Evolutionary conservation across 75 land plant species (phyloP).

Genomic region (Pinus albicaulis): DNA sequence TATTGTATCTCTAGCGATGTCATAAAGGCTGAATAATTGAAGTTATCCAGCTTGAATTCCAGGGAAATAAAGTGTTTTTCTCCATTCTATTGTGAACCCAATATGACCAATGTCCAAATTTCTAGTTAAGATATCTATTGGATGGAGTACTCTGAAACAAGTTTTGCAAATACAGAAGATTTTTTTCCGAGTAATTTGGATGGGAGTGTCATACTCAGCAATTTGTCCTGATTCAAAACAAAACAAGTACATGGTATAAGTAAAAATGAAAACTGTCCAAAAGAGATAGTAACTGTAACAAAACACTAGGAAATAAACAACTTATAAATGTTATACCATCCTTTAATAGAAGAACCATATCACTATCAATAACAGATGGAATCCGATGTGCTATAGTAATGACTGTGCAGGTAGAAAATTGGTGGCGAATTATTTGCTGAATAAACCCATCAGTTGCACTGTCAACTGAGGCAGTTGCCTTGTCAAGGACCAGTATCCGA

Average conservation of each 20-base stretch:
- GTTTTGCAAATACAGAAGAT: slow-evolving; percentile 48
- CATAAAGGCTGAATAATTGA: no score
- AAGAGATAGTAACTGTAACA: neutral
- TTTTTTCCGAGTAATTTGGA: slow-evolving; percentile 36
- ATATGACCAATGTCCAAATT: no score
- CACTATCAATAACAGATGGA: slow-evolving; percentile 16
- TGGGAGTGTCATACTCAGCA: slow-evolving; percentile 55
- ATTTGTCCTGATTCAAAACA: slow-evolving; percentile 37
- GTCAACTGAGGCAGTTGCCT: slow-evolving; percentile 26
- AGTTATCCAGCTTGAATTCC: no score
- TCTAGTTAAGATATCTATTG: no score
- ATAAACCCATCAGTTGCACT: slow-evolving; percentile 20
- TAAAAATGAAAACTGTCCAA: neutral
- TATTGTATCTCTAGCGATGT: no score
- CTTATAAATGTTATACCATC: slow-evolving; percentile 11
- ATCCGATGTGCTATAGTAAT: slow-evolving; percentile 28
- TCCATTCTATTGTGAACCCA: no score
- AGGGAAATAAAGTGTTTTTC: no score
- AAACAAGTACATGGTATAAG: slow-evolving; percentile 38
- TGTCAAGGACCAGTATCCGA: slow-evolving; percentile 21
- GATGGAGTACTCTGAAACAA: slow-evolving; percentile 18
- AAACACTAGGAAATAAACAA: neutral
- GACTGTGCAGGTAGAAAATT: slow-evolving; percentile 19
- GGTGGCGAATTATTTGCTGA: slow-evolving; percentile 12
- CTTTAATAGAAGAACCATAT: slow-evolving; percentile 16